Evolutionary conservation across 2,329 filamentous ascomycete species (phyloP).

Genomic region (Diaporthe citri): DNA sequence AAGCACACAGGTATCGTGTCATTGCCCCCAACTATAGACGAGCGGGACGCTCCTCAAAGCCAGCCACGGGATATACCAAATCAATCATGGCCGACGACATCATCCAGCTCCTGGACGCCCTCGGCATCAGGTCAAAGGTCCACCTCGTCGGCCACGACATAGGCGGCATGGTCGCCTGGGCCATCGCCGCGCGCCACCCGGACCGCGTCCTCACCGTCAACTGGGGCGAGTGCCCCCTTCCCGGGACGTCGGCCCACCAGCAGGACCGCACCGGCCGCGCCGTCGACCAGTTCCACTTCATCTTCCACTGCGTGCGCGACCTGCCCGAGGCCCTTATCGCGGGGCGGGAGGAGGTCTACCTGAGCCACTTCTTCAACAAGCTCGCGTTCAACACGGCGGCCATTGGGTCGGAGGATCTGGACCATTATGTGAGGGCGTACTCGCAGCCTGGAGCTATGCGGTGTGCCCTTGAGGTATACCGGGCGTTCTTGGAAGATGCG

Average conservation of each 20-base stretch:
- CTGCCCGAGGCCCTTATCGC: constrained; percentile 2
- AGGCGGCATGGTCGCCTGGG: constrained; percentile 57
- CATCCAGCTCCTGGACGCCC: constrained; percentile 46
- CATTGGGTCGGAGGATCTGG: neutral
- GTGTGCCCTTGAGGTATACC: neutral
- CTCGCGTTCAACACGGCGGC: neutral
- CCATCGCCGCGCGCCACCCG: constrained; percentile 53
- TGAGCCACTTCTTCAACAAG: constrained; percentile 20
- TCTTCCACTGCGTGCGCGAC: constrained; percentile 17
- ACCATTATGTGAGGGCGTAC: neutral
- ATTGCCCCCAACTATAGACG: constrained; percentile 57
- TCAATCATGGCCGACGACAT: constrained; percentile 55
- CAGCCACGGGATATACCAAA: constrained; percentile 54
- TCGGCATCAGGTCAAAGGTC: constrained; percentile 52
- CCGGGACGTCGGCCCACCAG: constrained; percentile 51
- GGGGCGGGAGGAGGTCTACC: neutral
- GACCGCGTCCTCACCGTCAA: constrained; percentile 51
- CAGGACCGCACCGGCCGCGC: constrained; percentile 3
- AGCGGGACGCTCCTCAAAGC: constrained; percentile 53
- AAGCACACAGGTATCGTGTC: constrained; percentile 47
- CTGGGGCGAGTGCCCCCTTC: constrained; percentile 58
- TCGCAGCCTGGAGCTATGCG: neutral
- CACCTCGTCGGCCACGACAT: constrained; percentile 62
- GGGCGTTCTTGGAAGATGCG: neutral
- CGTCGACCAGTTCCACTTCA: constrained; percentile 28